phyloP scores from a whole-genome alignment of 2,329 filamentous ascomycete genomes.

The Fusarium sp. region DNA sequence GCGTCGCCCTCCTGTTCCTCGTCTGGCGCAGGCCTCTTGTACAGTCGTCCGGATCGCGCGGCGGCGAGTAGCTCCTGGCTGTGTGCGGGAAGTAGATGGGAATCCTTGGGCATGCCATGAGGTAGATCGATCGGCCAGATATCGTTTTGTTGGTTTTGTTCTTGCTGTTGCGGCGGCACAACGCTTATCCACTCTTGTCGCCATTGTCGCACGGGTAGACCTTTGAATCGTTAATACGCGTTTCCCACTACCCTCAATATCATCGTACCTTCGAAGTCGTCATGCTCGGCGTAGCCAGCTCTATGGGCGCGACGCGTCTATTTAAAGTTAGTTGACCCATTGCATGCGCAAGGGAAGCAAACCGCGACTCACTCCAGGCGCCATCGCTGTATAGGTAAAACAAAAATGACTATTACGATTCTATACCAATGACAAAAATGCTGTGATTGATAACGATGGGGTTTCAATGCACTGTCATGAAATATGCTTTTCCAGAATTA shows the following conservation, averaged over 20 bases:
- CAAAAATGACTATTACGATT: background rate
- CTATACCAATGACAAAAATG: slow-evolving; percentile 3
- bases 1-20: slow-evolving; percentile 69
- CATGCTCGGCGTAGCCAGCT: slow-evolving; percentile 67
- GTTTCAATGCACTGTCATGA: slow-evolving; percentile 9
- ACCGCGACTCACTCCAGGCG: slow-evolving; percentile 53
- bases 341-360: slow-evolving; percentile 10
- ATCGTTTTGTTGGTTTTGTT: slow-evolving; percentile 72
- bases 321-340: slow-evolving; percentile 27
- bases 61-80: slow-evolving; percentile 86
- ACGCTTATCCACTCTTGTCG: slow-evolving; percentile 76
- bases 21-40: slow-evolving; percentile 74
- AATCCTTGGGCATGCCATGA: slow-evolving; percentile 86
- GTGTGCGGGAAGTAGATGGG: slow-evolving; percentile 78
- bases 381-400: slow-evolving; percentile 48
- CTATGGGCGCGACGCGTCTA: slow-evolving; percentile 69
- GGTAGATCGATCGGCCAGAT: slow-evolving; percentile 81
- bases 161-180: slow-evolving; percentile 72
- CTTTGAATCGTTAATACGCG: slow-evolving; percentile 57
- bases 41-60: slow-evolving; percentile 79
- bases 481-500: slow-evolving; percentile 12
- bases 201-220: slow-evolving; percentile 92
- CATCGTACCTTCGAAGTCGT: slow-evolving; percentile 68
- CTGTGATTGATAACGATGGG: slow-evolving; percentile 5
- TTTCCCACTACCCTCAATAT: background rate